Evolutionary conservation across 768 basidiomycete genomes (phyloP), one percentile per base, ranked within the genome.

Genomic region (Xerocomellus amylosporus): DNA sequence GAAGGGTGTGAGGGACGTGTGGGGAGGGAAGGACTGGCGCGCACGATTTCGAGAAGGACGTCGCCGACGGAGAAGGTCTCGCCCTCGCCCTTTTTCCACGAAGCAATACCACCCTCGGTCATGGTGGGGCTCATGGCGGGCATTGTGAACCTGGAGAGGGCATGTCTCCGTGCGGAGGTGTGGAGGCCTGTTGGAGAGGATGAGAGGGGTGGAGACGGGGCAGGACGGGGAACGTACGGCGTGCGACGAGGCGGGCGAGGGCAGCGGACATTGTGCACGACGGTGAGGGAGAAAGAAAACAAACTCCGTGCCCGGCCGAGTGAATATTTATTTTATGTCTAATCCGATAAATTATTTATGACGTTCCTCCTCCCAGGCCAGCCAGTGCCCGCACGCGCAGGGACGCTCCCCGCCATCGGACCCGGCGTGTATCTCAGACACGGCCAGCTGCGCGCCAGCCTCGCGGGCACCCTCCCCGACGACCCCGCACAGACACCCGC

Each of bases 51-150:
- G 44, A 98, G 85, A 55, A 99, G 75, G 58, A 99, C 94, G 66
- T 99, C 97, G 24, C 97, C 96, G 8, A 86, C 83, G 17, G 85
- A 60, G 69, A 96, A 99, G 2, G 85, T 47, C 63, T 98, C 95
- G 52, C 97, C 97, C 72, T 98, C 96, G 73, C 88, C 87, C 77
- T 90, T 89, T 81, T 98, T 98, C 95, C 97, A 99, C 31, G 82
- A 80, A 43, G 96, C 90, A 71, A 99, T 97, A 59, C 96, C 97
- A 58, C 97, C 97, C 78, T 98, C 97, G 4, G 94, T 94, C 97
- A 99, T 99, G 54, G 97, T 99, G 31, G 97, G 97, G 58, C 93
- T 96, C 96, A 98, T 99, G 63, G 97, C 94, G 54, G 94, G 95
- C 93, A 97, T 95, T 59, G 86, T 78, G 76, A 98, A 95, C 70